Conservation (phyloP, 495 filamentous ascomycete species). For the Patellaria atrata region DNA sequence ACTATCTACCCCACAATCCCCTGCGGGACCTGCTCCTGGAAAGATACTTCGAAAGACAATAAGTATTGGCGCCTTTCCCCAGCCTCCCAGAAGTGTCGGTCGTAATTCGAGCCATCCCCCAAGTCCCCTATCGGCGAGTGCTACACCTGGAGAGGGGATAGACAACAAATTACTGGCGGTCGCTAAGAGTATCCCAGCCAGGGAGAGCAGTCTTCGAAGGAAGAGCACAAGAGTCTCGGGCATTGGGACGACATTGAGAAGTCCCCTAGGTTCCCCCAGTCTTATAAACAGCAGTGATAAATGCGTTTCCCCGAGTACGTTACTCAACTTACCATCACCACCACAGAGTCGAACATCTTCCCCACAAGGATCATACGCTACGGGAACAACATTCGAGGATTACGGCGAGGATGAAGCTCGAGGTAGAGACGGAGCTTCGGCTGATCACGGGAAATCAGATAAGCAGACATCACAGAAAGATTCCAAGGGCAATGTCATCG, state of each 20-base stretch:
- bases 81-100: slow-evolving; percentile 54
- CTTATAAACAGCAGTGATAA: slow-evolving; percentile 66
- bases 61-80: slow-evolving; percentile 86
- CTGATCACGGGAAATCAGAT: slow-evolving; percentile 29
- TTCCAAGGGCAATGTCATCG: slow-evolving; percentile 84
- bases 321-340: slow-evolving; percentile 60
- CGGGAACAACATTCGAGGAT: slow-evolving; percentile 78
- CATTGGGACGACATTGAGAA: slow-evolving; percentile 12
- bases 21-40: slow-evolving; percentile 31
- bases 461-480: slow-evolving; percentile 30
- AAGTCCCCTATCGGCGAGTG: slow-evolving; percentile 41
- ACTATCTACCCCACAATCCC: slow-evolving; percentile 5
- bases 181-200: slow-evolving; percentile 17
- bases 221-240: slow-evolving; percentile 11
- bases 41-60: slow-evolving; percentile 69
- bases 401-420: slow-evolving; percentile 35
- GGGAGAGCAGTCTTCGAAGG: slow-evolving; percentile 25
- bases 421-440: too few species aligned
- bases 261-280: slow-evolving; percentile 38
- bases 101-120: slow-evolving; percentile 41
- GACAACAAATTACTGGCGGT: slow-evolving; percentile 21
- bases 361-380: slow-evolving; percentile 78
- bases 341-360: slow-evolving; percentile 80
- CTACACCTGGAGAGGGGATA: slow-evolving; percentile 10
- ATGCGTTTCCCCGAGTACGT: slow-evolving; percentile 40